These are phyloP conservation scores for Globisporangium heterothallicum DNA, from an alignment of 352 stramenopile species.

Conservation along the genomic window DNA sequence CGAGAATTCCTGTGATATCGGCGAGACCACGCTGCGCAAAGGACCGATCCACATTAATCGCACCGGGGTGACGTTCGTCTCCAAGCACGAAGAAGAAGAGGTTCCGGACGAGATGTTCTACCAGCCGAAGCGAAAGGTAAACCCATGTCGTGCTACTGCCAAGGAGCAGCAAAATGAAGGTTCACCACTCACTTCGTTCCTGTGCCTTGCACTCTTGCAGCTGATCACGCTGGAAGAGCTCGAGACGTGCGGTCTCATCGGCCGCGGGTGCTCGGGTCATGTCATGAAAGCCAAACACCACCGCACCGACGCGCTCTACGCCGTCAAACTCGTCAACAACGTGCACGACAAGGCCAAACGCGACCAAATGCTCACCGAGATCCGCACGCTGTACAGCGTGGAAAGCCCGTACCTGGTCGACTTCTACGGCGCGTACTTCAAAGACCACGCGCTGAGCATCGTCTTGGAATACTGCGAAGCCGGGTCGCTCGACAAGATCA, in stretches of 20 bases:
- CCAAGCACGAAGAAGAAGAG: conserved; percentile 13
- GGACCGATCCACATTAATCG: conserved; percentile 59
- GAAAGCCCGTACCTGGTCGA: conserved; percentile 57
- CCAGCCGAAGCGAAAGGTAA: conserved; percentile 10
- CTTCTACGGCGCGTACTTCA: conserved; percentile 71
- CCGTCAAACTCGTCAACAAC: conserved; percentile 70
- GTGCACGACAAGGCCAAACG: conserved; percentile 74
- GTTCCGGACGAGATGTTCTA: conserved; percentile 13
- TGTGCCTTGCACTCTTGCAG: conserved; percentile 3
- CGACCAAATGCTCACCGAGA: conserved; percentile 74
- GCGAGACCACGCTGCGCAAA: conserved; percentile 69
- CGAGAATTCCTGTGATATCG: conserved; percentile 66
- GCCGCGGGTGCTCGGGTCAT: conserved; percentile 56
- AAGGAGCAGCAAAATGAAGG: too few species aligned
- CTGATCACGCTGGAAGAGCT: conserved; percentile 50
- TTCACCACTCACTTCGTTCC: not conserved
- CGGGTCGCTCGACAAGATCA: conserved; percentile 54
- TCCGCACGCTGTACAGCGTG: conserved; percentile 69
- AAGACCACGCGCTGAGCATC: conserved; percentile 62
- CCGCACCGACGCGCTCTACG: conserved; percentile 33
- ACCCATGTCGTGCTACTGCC: too few species aligned
- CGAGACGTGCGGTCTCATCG: conserved; percentile 43
- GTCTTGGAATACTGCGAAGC: conserved; percentile 61
- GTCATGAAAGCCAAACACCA: conserved; percentile 51
- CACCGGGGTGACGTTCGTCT: conserved; percentile 49